Base-by-base conservation (phyloP, 2,329 filamentous ascomycete genomes). In the Diaporthe sp. region DNA sequence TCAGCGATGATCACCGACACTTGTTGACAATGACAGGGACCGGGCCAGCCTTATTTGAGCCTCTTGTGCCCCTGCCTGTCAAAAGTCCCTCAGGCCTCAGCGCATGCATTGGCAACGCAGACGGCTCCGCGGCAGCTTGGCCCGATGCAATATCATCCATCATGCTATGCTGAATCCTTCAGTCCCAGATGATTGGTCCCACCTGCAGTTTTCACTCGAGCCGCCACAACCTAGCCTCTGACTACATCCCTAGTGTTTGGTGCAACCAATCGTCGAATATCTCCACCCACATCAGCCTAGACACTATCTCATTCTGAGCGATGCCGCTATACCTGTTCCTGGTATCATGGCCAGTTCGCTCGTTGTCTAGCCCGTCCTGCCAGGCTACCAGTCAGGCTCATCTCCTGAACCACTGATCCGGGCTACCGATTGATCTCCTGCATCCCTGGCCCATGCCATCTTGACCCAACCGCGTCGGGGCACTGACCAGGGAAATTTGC, bases 281-380 rank as follows among this genome's bases (percentile, higher is more conserved):
- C 37, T 39, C 28, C 34, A 49, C 37, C 60, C 65, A 25, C 42
- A 58, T 51, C 47, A 42, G 55, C 63, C 25, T 51, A 55, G 70
- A 34, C 49, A 67, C 47, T 49, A 75, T 42, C 71, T 68, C 75
- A 57, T 77, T 75, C 73, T 53, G 57, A 39, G 37, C 57, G 31
- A 57, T 71, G 51, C 51, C 55, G 68, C 53, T 73, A 70, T 70
- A 42, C 65, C 65, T 70, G 65, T 70, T 70, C 65, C 65, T 70
- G 34, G 65, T 34, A 20, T 15, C 10, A 55, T 13, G 47, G 9
- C 71, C 44, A 5, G n/a, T 15, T 53, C 47, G 44, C n/a, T 65
- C 47, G 2, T 28, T 49, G 15, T 73, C 20, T 39, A 17, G 47
- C 49, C 31, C 39, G 10, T 31, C 31, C 44, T 51, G 44, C 47